Evolutionary conservation across 1,284 basidiomycete species (phyloP), one percentile per base, ranked within the genome.

Genomic region (Takashimella koratensis): DNA sequence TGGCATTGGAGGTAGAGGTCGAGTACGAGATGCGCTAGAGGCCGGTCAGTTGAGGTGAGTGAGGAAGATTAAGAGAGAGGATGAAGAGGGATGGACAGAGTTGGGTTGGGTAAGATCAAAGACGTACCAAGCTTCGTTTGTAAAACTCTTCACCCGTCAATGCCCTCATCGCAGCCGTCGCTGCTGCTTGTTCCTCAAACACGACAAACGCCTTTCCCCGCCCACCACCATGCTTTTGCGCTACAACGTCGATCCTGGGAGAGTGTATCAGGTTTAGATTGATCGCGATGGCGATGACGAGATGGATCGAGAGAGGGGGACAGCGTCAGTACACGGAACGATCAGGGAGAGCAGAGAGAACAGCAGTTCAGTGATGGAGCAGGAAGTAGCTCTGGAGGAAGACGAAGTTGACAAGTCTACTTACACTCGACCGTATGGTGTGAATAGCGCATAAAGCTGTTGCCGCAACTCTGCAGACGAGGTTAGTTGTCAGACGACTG

Each of bases 131-230:
- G 8, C 64, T 56, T 41, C 63, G 65, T 22, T 56, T 53, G 63
- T 97, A 98, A 78, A 98, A 98, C 19, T 84, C 63, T 81, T 95
- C 90, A 51, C 93, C 93, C 64, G 89, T 86, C 68, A 93, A 86
- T 45, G 86, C 89, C 42, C 93, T 82, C 82, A 96, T 81, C 19
- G 94, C 96, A 36, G 91, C 83, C 11, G 93, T 97, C 51, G 93
- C 90, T 46, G 85, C 83, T 19, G 87, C 83, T 54, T 93, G 83
- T 77, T 94, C 91, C 58, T 85, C 83, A 76, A 97, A 99, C 59
- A 96, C 93, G 65, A 98, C 83, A 75, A 97, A 98, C 1, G 95
- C 95, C 77, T 97, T 94, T 2, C 95, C 95, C 58, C 89, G 84
- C 85, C 93, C 93, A 69, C 86, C 88, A 51, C 83, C 58, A 50